These are phyloP conservation scores for Scheffersomyces ergatensis DNA, from an alignment of 805 yeast genomes.

Conservation along the genomic window DNA sequence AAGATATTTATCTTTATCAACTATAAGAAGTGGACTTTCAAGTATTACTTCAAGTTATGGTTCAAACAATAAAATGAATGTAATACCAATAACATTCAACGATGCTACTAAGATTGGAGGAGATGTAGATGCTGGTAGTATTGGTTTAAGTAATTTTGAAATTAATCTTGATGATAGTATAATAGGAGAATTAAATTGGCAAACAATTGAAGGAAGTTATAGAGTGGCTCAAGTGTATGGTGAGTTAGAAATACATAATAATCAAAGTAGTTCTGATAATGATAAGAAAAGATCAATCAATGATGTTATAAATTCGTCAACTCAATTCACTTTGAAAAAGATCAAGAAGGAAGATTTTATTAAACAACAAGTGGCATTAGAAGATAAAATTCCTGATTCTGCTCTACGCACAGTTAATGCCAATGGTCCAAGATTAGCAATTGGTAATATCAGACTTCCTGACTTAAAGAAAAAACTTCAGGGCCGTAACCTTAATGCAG, in stretches of 20 bases:
- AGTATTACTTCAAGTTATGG: slow-evolving; percentile 8
- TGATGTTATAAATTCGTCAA: slow-evolving; percentile 28
- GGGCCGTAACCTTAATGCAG: slow-evolving; percentile 65
- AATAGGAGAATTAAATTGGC: slow-evolving; percentile 72
- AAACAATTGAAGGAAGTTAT: slow-evolving; percentile 74
- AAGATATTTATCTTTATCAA: slow-evolving; percentile 27
- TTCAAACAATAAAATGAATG: slow-evolving; percentile 23
- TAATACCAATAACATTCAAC: slow-evolving; percentile 34
- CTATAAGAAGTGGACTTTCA: slow-evolving; percentile 28
- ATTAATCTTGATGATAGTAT: slow-evolving; percentile 67
- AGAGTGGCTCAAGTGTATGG: slow-evolving; percentile 83
- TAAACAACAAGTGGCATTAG: slow-evolving; percentile 9
- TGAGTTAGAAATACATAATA: slow-evolving; percentile 41
- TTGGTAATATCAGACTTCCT: slow-evolving; percentile 85
- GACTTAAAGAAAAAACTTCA: slow-evolving; percentile 68
- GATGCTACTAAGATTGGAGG: slow-evolving; percentile 48
- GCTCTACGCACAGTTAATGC: slow-evolving; percentile 1
- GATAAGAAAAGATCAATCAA: slow-evolving; percentile 12
- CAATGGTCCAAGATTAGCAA: slow-evolving; percentile 50
- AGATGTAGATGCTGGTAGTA: slow-evolving; percentile 31
- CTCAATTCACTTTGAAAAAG: slow-evolving; percentile 29
- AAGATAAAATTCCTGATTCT: slow-evolving; percentile 1
- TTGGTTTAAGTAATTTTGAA: slow-evolving; percentile 45
- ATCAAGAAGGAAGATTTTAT: slow-evolving; percentile 13
- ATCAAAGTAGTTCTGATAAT: slow-evolving; percentile 5